Evolutionary conservation across 202 grass and related monocot genomes (phyloP).

Genomic region (Cymbopogon flexuosus): DNA sequence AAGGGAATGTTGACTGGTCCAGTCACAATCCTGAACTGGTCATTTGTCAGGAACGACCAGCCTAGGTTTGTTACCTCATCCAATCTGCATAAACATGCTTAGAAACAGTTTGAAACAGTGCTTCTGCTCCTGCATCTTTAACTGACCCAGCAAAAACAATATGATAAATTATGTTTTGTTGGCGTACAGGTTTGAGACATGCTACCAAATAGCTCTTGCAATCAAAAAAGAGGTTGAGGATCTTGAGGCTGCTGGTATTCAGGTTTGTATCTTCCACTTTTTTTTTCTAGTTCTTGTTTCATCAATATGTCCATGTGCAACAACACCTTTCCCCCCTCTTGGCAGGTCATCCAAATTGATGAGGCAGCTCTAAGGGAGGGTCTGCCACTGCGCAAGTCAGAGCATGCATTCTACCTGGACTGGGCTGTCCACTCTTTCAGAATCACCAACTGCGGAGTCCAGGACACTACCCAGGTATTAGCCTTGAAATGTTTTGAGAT

Average conservation of each 20-base stretch:
- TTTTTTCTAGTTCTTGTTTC: slow-evolving; percentile 1
- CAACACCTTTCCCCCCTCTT: not conserved
- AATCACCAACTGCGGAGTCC: slow-evolving; percentile 82
- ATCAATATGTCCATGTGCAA: slow-evolving; percentile 13
- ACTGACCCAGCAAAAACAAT: not conserved
- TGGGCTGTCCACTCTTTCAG: slow-evolving; percentile 98
- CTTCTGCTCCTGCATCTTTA: slow-evolving; percentile 20
- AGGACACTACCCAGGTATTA: slow-evolving; percentile 85
- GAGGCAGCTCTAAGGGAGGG: slow-evolving; percentile 93
- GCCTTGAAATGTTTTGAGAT: slow-evolving; percentile 10
- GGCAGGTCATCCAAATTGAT: slow-evolving; percentile 94
- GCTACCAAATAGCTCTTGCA: slow-evolving; percentile 97
- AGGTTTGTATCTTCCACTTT: slow-evolving; percentile 41
- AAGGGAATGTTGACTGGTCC: slow-evolving; percentile 99
- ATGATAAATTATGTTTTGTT: slow-evolving; percentile 6
- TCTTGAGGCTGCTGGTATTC: slow-evolving; percentile 82
- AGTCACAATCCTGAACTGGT: slow-evolving; percentile 97
- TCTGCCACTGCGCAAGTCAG: slow-evolving; percentile 76
- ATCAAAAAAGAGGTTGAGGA: slow-evolving; percentile 97
- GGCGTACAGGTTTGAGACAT: slow-evolving; percentile 70
- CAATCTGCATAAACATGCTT: slow-evolving; percentile 20
- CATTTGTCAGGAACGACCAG: slow-evolving; percentile 96
- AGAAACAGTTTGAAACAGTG: not conserved
- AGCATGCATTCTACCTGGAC: slow-evolving; percentile 87
- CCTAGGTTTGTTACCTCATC: slow-evolving; percentile 55